Base-by-base conservation (phyloP, 805 yeast species). In the Hanseniaspora mollemarum region DNA sequence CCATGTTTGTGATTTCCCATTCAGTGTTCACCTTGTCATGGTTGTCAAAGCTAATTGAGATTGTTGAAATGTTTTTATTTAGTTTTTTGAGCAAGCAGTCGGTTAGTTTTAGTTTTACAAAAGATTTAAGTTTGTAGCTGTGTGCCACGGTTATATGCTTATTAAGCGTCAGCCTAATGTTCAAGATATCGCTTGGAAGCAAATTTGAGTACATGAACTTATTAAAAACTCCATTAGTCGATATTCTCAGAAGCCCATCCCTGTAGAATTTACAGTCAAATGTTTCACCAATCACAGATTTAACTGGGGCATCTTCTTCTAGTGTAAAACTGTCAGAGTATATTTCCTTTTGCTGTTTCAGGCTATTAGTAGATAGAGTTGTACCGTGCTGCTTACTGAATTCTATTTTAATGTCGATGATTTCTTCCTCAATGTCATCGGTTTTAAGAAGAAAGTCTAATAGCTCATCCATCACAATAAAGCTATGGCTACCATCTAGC, bases 61-160 rank as follows among this genome's bases (percentile, higher is more conserved):
- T 15, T 4, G 22, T 48, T 7, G 28, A 28, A 8, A 48, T 26
- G 12, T 48, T 48, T 22, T 40, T 48, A 24, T 15, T 19, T n/a
- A 48, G n/a, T 26, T 40, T 39, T 24, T 48, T 48, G 24, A 48
- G 18, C 13, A 48, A 40, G 40, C 43, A 38, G 21, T 48, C 51
- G 15, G 44, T 40, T 8, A 35, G 13, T 19, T 33, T 31, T 13
- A 48, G 21, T 29, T 37, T 38, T n/a, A 48, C 33, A 21, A 15
- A 43, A 2, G 51, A 48, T 19, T 39, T 39, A 4, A 25, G 21
- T 16, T 25, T 39, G n/a, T n/a, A 39, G 8, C 9, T 15, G 9
- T 26, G 19, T 4, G 19, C 4, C 4, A 8, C 16, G 4, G 32
- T 5, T 39, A 12, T 12, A 25, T 15, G n/a, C 10, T 40, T 26